Base-by-base conservation (phyloP, 2,329 filamentous ascomycete species). In the Nectriaceae sp. region DNA sequence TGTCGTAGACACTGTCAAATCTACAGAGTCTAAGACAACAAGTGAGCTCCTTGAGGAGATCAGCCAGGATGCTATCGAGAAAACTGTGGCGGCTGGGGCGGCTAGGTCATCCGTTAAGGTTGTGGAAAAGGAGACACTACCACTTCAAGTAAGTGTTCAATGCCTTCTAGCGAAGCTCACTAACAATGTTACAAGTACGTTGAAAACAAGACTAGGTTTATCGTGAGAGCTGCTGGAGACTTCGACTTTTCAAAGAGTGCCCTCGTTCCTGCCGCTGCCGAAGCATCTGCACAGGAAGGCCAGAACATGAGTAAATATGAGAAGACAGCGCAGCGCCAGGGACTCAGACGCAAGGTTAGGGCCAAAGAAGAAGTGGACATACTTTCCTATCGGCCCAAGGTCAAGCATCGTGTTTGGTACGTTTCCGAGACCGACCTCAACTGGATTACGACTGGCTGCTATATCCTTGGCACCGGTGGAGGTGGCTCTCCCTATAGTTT, bases 391-490 rank as follows among this genome's bases (percentile, higher is more conserved):
- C 70, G 64, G 3, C 82, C 82, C 2, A 70, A 70, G 1, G 74
- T 80, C 2, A 67, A 65, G 31, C 68, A 74, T n/a, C 73, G 80
- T 10, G 61, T 75, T 15, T 85, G 83, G 83, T 75, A 75, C 47
- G 64, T 85, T 33, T 79, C 71, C 11, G 80, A 84, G 56, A 78
- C 76, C 0, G 83, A 85, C 59, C 67, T 85, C 4, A 64, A 69
- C 22, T 85, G 77, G 69, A 78, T 85, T 26, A 66, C 78, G 1
- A 78, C 72, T 6, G 82, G 83, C 1, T 83, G 80, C 59, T 83
- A 83, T 52, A 79, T 86, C 43, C 71, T 86, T 0, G 82, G 80
- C 2, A 83, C 80, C 0, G 83, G 82, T 18, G 82, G 82, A 5
- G 82, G 82, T 18, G 81, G 82, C 2, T 76, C 73, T 3, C 78